Conservation (phyloP, 805 yeast species). For the Metschnikowia matae region DNA sequence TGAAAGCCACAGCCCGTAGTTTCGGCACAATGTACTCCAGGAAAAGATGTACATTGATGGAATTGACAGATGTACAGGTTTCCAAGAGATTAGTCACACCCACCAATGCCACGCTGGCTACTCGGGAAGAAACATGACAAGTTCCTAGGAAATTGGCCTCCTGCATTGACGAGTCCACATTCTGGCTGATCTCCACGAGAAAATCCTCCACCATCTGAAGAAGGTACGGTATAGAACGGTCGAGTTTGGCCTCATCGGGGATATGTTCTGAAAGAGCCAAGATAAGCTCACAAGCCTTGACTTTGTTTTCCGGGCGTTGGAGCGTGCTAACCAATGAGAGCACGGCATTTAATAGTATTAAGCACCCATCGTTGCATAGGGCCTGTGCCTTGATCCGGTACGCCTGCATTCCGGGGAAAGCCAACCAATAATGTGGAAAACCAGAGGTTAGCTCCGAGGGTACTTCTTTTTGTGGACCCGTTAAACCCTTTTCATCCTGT, state of each 20-base stretch:
- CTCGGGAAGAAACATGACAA: constrained; percentile 45
- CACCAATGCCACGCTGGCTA: constrained; percentile 62
- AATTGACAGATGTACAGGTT: constrained; percentile 61
- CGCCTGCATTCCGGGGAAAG: constrained; percentile 48
- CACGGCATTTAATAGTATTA: constrained; percentile 55
- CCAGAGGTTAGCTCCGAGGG: not conserved
- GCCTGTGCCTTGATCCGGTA: constrained; percentile 40
- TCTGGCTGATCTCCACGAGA: constrained; percentile 9
- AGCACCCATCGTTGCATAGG: not conserved
- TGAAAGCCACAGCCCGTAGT: constrained; percentile 29
- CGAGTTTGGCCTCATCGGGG: constrained; percentile 80
- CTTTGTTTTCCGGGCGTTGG: constrained; percentile 52
- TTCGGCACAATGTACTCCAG: constrained; percentile 81
- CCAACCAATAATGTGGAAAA: constrained; percentile 34
- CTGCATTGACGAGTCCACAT: not conserved
- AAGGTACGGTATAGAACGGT: constrained; percentile 78
- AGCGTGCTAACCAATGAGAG: constrained; percentile 61
- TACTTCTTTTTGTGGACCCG: no score
- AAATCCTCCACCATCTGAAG: constrained; percentile 67
- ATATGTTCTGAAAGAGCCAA: constrained; percentile 71
- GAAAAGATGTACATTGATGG: constrained; percentile 71
- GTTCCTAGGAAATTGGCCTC: constrained; percentile 3
- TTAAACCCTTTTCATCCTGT: no score
- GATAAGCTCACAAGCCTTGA: constrained; percentile 72
- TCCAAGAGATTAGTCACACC: constrained; percentile 63